Evolutionary conservation across 305 asterid species (phyloP), one percentile per base, ranked within the genome.

Genomic region (Fraxinus ornus): DNA sequence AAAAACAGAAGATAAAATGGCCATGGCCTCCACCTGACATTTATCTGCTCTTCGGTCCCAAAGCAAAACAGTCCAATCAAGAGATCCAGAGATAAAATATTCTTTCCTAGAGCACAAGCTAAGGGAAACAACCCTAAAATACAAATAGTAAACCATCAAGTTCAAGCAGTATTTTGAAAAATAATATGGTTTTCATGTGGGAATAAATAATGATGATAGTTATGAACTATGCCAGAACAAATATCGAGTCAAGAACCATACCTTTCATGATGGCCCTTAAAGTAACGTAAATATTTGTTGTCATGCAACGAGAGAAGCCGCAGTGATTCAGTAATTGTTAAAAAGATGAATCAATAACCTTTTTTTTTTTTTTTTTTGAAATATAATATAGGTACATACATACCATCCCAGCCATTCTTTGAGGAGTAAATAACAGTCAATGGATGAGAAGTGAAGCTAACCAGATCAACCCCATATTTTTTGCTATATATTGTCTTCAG

Each of bases 191-290:
- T 62, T 62, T 62, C 33, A 22, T 22, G 33, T 7, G 5, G 32
- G 32, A 62, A 62, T 62, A 62, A 22, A 13, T 26, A 26, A 12
- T 7, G 52, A 75, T n/a, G 60, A 35, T 37, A 70, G 41, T 10
- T 64, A 32, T 60, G 66, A 78, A 83, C 72, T 22, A 77, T 76
- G 60, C 41, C 44, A 82, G 81, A 78, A 80, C 39, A 80, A 64
- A n/a, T 79, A 30, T 4, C 32, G 44, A 4, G 73, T 24, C 15
- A 64, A 88, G 81, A 86, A 79, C 57, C 81, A 41, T 89, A 86
- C 99, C 97, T 96, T 92, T 96, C 99, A 83, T 92, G 98, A 88
- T 96, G 99, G 76, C 99, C 98, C 92, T 92, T 96, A 91, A 96
- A 96, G 90, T 94, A 96, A 82, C 99, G 93, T 90, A 96, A 88